Evolutionary conservation across 768 basidiomycete species (phyloP), one percentile per base, ranked within the genome.

Genomic region (Infundibulicybe gibba): DNA sequence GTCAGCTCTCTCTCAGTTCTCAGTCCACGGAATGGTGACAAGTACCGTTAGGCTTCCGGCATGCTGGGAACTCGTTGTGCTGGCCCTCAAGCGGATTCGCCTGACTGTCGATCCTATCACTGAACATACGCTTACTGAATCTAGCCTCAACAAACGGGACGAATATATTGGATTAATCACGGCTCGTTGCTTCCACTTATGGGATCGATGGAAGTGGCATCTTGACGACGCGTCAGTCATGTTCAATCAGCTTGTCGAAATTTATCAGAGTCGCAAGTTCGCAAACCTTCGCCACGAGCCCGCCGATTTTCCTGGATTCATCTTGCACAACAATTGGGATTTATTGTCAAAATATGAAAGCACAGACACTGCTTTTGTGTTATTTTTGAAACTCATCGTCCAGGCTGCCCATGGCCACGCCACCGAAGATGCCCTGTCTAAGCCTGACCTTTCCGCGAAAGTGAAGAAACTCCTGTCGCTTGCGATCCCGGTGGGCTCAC

Each of bases 371-470:
- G 79, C 87, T 1, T 94, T 87, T 57, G 74, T 79, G n/a, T 60
- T 89, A 5, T 89, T 93, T 58, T 70, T 95, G 39, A 91, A 93
- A 61, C 72, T 97, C 45, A 71, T 94, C 31, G 78, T 85, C n/a
- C 79, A 80, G 39, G 83, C 85, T 0, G 71, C 70, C 17, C 25
- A 8, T 3, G 54, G 57, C 2, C 60, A 63, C 32, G 57, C 57
- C 16, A 58, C 60, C 16, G 40, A 46, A 17, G 61, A 63, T 53
- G 17, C 3, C n/a, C 14, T 10, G n/a, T 59, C 62, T 45, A 60
- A 52, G 9, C 64, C 65, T 41, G 53, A 58, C 43, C 57, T 74
- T 12, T 64, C 67, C 6, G 65, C 70, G 20, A 76, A 72, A 51
- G 65, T 75, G 58, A 83, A 80, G 58, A 87, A 91, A 54, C 65